Conservation (phyloP, 1,284 basidiomycete genomes). For the Trichosporon ovoides region DNA sequence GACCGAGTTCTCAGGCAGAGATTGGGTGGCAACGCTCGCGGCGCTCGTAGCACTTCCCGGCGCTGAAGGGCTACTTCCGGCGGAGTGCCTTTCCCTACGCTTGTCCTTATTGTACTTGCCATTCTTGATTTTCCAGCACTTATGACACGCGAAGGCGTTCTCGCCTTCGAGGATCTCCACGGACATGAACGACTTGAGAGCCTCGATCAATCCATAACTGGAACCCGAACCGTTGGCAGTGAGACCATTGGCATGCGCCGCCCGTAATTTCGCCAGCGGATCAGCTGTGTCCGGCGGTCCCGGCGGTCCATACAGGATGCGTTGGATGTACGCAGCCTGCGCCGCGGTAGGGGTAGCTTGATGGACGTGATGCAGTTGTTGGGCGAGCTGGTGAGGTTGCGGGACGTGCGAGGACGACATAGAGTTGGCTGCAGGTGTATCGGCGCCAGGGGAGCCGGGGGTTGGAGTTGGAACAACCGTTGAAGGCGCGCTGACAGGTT, state of each 20-base stretch:
- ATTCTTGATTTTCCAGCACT: constrained; percentile 71
- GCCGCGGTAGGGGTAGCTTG: constrained; percentile 40
- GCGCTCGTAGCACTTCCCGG: background rate
- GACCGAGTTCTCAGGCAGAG: background rate
- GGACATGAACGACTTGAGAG: constrained; percentile 75
- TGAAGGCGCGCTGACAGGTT: background rate
- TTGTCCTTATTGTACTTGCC: constrained; percentile 27
- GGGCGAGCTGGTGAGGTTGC: background rate
- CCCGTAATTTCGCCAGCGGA: constrained; percentile 38
- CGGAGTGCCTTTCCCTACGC: background rate
- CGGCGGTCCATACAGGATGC: constrained; percentile 42
- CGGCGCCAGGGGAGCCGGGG: background rate
- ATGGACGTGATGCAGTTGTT: constrained; percentile 17
- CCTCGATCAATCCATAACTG: constrained; percentile 52
- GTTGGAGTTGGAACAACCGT: constrained; percentile 1
- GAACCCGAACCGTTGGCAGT: constrained; percentile 3
- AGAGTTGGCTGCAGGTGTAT: background rate
- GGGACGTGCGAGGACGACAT: background rate
- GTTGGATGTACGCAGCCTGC: constrained; percentile 49
- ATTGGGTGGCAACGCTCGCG: background rate
- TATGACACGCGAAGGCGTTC: constrained; percentile 85
- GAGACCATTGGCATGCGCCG: constrained; percentile 30
- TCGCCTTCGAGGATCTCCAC: constrained; percentile 89
- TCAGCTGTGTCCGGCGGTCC: constrained; percentile 23
- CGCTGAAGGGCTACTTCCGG: background rate